Conservation (phyloP, 2,329 filamentous ascomycete species). For the Fusarium begoniae region DNA sequence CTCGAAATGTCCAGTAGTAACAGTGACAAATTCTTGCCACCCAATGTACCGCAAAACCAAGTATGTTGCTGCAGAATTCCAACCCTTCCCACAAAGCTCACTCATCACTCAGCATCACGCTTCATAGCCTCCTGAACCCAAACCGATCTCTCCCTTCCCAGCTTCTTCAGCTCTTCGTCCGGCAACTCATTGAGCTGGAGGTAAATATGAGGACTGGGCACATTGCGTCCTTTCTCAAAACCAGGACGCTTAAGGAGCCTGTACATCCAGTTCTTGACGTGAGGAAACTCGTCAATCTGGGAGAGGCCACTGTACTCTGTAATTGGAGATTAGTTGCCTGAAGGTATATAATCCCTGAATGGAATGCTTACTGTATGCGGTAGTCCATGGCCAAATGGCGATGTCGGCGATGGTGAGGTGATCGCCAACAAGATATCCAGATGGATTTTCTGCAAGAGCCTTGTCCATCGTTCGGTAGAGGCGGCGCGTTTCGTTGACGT, state of each 20-base stretch:
- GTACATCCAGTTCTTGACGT: constrained; percentile 79
- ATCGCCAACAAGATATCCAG: constrained; percentile 71
- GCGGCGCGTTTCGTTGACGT: constrained; percentile 83
- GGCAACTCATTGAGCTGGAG: constrained; percentile 55
- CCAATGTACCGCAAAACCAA: neutral
- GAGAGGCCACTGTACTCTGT: constrained; percentile 46
- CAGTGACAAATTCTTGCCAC: neutral
- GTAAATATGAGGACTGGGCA: constrained; percentile 73
- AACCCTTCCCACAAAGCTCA: neutral
- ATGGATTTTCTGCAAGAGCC: constrained; percentile 66
- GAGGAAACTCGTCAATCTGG: constrained; percentile 77
- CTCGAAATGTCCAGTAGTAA: neutral
- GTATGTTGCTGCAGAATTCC: neutral
- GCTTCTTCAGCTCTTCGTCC: constrained; percentile 64
- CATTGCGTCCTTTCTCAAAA: constrained; percentile 78
- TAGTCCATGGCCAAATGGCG: constrained; percentile 80
- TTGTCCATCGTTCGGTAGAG: constrained; percentile 81
- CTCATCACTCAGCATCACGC: constrained; percentile 57
- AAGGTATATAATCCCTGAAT: neutral
- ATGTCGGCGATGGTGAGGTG: constrained; percentile 80
- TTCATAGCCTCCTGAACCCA: constrained; percentile 79
- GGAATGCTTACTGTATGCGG: constrained; percentile 54
- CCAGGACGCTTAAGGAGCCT: constrained; percentile 73
- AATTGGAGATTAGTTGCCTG: neutral
- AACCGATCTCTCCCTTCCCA: constrained; percentile 58